Percentiles rank a stretch among this genome's conserved stretches.
Conservation (phyloP, 306 rosid genomes). For the Medicago arabica region DNA sequence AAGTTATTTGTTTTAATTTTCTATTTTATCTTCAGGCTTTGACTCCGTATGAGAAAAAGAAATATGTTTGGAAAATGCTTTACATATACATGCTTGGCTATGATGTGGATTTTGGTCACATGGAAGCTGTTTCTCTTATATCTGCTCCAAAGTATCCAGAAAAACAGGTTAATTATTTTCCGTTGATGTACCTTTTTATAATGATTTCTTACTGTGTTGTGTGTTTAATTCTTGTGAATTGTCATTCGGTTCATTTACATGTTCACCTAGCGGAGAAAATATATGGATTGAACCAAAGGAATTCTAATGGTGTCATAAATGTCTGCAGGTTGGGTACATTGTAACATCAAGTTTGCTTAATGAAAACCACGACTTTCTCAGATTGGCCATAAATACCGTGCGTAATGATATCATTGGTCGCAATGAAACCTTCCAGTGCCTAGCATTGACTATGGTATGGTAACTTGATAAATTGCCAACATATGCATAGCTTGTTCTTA, state of each 20-base stretch:
- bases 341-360: slow-evolving; percentile 94
- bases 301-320: slow-evolving; percentile 44
- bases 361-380: slow-evolving; percentile 99
- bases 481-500: slow-evolving; percentile 28
- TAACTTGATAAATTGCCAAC: slow-evolving; percentile 32
- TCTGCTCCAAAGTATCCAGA: slow-evolving; percentile 99
- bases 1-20: slow-evolving; percentile 30
- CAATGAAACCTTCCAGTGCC: slow-evolving; percentile 96
- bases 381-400: slow-evolving; percentile 96
- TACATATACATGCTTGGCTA: slow-evolving; percentile 96
- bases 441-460: slow-evolving; percentile 98
- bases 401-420: slow-evolving; percentile 99
- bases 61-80: slow-evolving; percentile 99
- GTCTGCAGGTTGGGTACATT: slow-evolving; percentile 97
- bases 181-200: slow-evolving; percentile 6
- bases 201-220: not conserved
- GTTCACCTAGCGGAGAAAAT: slow-evolving; percentile 33
- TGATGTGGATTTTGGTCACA: slow-evolving; percentile 99
- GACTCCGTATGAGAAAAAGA: slow-evolving; percentile 95
- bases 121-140: slow-evolving; percentile 99
- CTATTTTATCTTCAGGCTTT: slow-evolving; percentile 68
- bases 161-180: slow-evolving; percentile 70
- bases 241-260: slow-evolving; percentile 33
- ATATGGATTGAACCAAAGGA: slow-evolving; percentile 25
- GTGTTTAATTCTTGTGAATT: slow-evolving; percentile 20